Base-by-base conservation (phyloP, 2,329 filamentous ascomycete species). In the Calonectria hongkongensis region DNA sequence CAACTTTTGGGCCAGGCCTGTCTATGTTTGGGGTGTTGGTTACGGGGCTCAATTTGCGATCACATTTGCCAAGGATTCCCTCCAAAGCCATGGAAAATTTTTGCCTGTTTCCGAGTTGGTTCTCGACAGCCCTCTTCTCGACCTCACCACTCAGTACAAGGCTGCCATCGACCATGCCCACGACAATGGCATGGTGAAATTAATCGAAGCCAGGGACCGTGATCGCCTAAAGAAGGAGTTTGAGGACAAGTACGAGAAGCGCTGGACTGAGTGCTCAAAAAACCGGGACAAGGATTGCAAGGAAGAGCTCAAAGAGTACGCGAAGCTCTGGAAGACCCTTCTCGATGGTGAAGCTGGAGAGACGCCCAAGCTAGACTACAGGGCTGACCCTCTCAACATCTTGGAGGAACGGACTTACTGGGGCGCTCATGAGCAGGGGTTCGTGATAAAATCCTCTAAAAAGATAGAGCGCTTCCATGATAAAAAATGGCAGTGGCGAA, bases 51-150 rank as follows among this genome's bases (percentile, higher is more conserved):
- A 67, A 2, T 56, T 66, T n/a, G 71, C 63, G 10, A 45, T 66
- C 8, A 3, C 58, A 15, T 43, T 73, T 33, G 64, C 45, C 6
- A 25, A 36, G 30, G n/a, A 63, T 3, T 71, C 66, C 10, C 15
- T 73, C 27, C n/a, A 10, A 3, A 16, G 25, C 8, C 30, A 41
- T 4, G 36, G 41, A 10, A 21, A 12, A n/a, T 18, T 28, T 2
- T 27, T 63, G 2, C 13, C 2, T 1, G 16, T 72, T 12, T 58
- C 47, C 8, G 30, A 33, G 16, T 30, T 74, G 27, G 58, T 71
- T 1, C 45, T 74, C 25, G 73, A 74, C 25, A 74, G 73, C 41
- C 73, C 71, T 15, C 63, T 45, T 8, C 41, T 74, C 4, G 64
- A 73, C 16, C 71, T 69, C 5, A 43, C 51, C 3, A 47, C 60